Evolutionary conservation across 179 eudicot genomes (phyloP), one percentile per base, ranked within the genome.

Genomic region (Drosera spatulata): DNA sequence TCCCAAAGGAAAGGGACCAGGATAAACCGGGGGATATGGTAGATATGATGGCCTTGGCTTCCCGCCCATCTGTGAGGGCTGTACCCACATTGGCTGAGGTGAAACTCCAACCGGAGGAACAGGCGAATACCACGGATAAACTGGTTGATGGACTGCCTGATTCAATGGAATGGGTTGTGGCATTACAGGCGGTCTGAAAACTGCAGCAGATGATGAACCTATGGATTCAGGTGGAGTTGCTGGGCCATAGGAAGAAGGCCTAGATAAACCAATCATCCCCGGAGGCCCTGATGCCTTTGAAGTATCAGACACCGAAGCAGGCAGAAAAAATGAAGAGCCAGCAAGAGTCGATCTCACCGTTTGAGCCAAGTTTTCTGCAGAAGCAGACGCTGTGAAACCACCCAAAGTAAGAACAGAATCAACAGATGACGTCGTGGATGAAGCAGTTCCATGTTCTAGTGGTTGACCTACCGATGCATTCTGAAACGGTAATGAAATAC

Each of bases 31-130:
- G 66, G 83, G 77, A 65, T 79, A 75, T 45, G 89, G 81, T 41
- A 80, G 10, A 75, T 75, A 82, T 14, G 86, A 80, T 10, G 85
- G 83, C 73, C 97, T 72, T 50, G 75, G 58, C 51, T 75, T 55
- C 52, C 80, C 87, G 59, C 80, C 65, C 53, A 79, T 69, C 39
- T 80, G 86, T 56, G 81, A 80, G 39, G 85, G 73, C 55, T 75
- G 91, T 72, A 84, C 67, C 99, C 99, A 93, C 6, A 69, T 67
- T 61, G 78, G 85, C 39, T 71, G 95, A 58, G 91, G 76, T 14
- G 81, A 69, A 69, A 74, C 73, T 59, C 67, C 78, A 45, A 73
- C 45, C 62, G 85, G 69, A 76, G 85, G 76, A 48, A 71, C 61
- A 72, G 83, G 61, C 45, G 81, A 62, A 69, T 76, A 79, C 40